A percentile compares a stretch with the other conserved stretches of the same genome.
Evolutionary conservation across 1,139 yeast species (phyloP).

Genomic region (Yamadazyma sp.): DNA sequence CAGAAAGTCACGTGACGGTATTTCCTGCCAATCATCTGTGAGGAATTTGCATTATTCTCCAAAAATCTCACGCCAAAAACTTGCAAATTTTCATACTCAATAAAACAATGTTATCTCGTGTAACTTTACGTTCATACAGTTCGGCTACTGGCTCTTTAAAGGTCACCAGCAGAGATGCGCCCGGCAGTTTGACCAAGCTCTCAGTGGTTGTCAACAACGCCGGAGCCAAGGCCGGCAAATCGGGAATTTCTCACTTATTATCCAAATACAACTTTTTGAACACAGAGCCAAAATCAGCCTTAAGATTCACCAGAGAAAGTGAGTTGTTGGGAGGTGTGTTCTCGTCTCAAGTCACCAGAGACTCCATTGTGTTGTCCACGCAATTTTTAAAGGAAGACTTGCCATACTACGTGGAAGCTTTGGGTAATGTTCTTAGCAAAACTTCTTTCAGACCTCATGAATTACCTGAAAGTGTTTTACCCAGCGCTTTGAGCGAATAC

Average conservation of each 20-base stretch:
- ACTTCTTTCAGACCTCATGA: constrained; percentile 83
- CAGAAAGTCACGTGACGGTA: constrained; percentile 12
- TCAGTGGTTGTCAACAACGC: constrained; percentile 76
- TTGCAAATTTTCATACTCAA: constrained; percentile 1
- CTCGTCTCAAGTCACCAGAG: constrained; percentile 74
- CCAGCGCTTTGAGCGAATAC: constrained; percentile 66
- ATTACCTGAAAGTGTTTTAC: constrained; percentile 75
- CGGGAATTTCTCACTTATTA: constrained; percentile 85
- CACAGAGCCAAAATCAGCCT: constrained; percentile 80
- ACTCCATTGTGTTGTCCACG: constrained; percentile 75
- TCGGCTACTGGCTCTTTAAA: constrained; percentile 47
- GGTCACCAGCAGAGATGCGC: constrained; percentile 46
- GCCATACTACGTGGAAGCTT: constrained; percentile 87
- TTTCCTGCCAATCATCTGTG: constrained; percentile 20
- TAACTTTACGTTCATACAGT: constrained; percentile 49
- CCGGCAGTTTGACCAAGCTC: constrained; percentile 64
- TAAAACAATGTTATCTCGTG: constrained; percentile 42
- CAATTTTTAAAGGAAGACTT: constrained; percentile 83
- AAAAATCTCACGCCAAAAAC: constrained; percentile 5
- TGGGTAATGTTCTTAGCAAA: constrained; percentile 73
- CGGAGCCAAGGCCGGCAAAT: constrained; percentile 78
- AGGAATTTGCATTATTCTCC: constrained; percentile 14
- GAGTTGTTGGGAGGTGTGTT: constrained; percentile 91
- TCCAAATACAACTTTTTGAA: constrained; percentile 84
- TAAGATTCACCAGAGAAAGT: constrained; percentile 91